Conservation (phyloP, 345 rosid genomes). For the Bruguiera gymnorhiza region DNA sequence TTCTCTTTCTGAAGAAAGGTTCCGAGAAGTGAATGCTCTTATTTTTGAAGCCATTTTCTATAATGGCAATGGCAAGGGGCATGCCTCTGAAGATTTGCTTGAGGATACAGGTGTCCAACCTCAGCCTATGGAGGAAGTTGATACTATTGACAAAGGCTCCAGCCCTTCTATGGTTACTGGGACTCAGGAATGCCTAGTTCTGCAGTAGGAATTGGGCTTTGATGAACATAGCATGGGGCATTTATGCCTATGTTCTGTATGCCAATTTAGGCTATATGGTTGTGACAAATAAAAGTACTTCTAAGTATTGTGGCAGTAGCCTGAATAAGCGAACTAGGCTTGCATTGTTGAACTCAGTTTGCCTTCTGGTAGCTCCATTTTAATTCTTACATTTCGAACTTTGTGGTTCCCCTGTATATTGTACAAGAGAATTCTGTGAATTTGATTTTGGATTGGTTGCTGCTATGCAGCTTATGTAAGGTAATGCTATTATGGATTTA, state of each 20-base stretch:
- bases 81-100: conserved; percentile 15
- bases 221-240: background rate
- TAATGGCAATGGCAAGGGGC: conserved; percentile 15
- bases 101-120: conserved; percentile 28
- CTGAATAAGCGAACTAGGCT: conserved; percentile 19
- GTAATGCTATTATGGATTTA: too few species aligned
- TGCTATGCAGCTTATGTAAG: too few species aligned
- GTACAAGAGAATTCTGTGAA: too few species aligned
- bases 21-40: conserved; percentile 65
- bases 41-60: conserved; percentile 55
- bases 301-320: conserved; percentile 2
- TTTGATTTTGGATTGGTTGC: too few species aligned
- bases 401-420: too few species aligned
- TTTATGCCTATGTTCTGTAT: too few species aligned
- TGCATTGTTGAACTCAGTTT: background rate
- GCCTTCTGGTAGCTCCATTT: background rate
- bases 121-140: conserved; percentile 12
- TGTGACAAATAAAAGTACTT: background rate
- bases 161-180: conserved; percentile 42
- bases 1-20: conserved; percentile 84
- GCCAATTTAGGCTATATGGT: background rate
- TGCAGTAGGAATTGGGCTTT: conserved; percentile 41
- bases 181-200: conserved; percentile 68
- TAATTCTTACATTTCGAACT: too few species aligned
- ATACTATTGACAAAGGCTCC: conserved; percentile 36